Conservation (phyloP, 768 basidiomycete species). For the Termitomyces sp. region DNA sequence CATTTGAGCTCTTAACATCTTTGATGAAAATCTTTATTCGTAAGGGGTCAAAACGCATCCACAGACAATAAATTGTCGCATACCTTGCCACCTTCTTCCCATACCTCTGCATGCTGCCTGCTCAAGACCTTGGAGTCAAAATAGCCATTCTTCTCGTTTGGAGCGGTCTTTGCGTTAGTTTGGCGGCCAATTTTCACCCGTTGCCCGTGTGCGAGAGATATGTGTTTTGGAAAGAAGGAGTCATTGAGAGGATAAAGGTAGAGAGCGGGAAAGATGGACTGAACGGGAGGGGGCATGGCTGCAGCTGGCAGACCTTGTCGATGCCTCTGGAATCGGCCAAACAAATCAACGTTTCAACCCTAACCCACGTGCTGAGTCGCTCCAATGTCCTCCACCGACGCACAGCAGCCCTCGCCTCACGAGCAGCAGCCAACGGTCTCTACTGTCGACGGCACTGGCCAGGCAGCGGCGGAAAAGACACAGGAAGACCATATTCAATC, state of each 20-base stretch:
- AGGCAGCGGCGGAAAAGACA: background rate
- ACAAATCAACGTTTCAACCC: constrained; percentile 14
- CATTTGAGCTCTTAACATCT: constrained; percentile 97
- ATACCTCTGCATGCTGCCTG: constrained; percentile 96
- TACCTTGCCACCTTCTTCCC: constrained; percentile 86
- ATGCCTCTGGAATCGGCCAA: constrained; percentile 8
- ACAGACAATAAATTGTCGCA: constrained; percentile 6
- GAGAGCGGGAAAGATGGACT: constrained; percentile 36
- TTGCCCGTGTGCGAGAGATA: constrained; percentile 62
- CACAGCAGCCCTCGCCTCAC: background rate
- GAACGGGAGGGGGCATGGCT: constrained; percentile 23
- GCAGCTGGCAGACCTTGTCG: constrained; percentile 13
- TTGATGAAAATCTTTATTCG: constrained; percentile 84
- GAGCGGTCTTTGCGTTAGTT: constrained; percentile 92
- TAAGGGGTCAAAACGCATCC: constrained; percentile 4
- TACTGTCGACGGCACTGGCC: background rate
- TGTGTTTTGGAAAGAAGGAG: constrained; percentile 92
- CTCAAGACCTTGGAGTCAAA: constrained; percentile 95
- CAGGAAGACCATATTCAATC: background rate
- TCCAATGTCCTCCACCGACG: background rate
- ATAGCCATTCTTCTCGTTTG: constrained; percentile 90
- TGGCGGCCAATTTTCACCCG: constrained; percentile 91
- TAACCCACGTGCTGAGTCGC: constrained; percentile 6
- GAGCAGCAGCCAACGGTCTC: background rate
- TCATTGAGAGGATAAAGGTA: constrained; percentile 91